Evolutionary conservation across 306 rosid genomes (phyloP).

Genomic region (cucumber (Cucumis sativus)): Cucumber_9930_V3 NC_026660.2:15461501-15462000

Average conservation of each 20-base stretch:
- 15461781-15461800: conserved; percentile 30
- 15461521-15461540: conserved; percentile 55
- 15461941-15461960: background rate
- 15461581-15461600: too few species aligned
- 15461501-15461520: conserved; percentile 74
- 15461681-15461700: too few species aligned
- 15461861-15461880: background rate
- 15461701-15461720: too few species aligned
- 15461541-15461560: conserved; percentile 64
- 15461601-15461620: too few species aligned
- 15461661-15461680: too few species aligned
- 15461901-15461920: background rate
- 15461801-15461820: background rate
- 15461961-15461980: background rate
- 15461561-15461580: too few species aligned
- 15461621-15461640: too few species aligned
- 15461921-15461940: background rate
- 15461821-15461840: background rate
- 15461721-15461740: conserved; percentile 71
- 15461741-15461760: conserved; percentile 90
- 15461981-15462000: background rate
- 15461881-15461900: background rate
- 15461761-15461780: conserved; percentile 69
- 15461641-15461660: too few species aligned
- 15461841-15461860: too few species aligned